Evolutionary conservation across 148 eudicot species (phyloP), one percentile per base, ranked within the genome.

Genomic region (Oxyria digyna): DNA sequence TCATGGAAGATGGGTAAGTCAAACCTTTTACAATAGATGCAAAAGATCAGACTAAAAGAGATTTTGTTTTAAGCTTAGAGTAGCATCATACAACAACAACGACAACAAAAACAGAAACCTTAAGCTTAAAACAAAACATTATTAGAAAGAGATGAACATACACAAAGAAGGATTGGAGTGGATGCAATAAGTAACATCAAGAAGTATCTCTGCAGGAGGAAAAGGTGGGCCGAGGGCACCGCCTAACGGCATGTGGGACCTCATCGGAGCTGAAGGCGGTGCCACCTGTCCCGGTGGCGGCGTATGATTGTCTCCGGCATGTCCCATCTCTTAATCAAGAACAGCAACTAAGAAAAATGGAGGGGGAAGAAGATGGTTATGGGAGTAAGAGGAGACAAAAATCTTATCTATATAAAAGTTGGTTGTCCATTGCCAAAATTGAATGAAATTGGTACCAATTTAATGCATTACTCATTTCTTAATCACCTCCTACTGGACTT

Each of bases 131-230:
- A 42, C 48, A 8, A 10, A 43, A 3, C 13, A 0, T 67, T 35
- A 0, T 23, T 13, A 62, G 26, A 62, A 63, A 50, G 72, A 13
- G 14, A 68, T 31, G 69, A 11, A 85, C 94, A 73, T 24, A 93
- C 98, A 81, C 91, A 85, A 85, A 69, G 92, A 86, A 43, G 98
- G 98, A 68, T 94, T 94, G 11, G 98, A 94, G 64, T 90, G 96
- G 85, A 94, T 94, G 96, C 98, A 94, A 67, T 85, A 94, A 35
- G 88, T 79, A 27, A 89, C 90, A 77, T 74, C 84, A 18, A 71
- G 75, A 20, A 94, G 85, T 62, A 88, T 97, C 62, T 94, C 98
- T 12, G 83, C 74, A 3, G 98, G 98, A 41, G 84, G 86, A 40
- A 40, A 88, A 37, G 78, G 37, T 0, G 92, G 91, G 4, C 65